Percentiles rank a stretch among this genome's conserved stretches.
phyloP scores from a whole-genome alignment of 345 rosid genomes.

The Melastoma malabathricum region DNA sequence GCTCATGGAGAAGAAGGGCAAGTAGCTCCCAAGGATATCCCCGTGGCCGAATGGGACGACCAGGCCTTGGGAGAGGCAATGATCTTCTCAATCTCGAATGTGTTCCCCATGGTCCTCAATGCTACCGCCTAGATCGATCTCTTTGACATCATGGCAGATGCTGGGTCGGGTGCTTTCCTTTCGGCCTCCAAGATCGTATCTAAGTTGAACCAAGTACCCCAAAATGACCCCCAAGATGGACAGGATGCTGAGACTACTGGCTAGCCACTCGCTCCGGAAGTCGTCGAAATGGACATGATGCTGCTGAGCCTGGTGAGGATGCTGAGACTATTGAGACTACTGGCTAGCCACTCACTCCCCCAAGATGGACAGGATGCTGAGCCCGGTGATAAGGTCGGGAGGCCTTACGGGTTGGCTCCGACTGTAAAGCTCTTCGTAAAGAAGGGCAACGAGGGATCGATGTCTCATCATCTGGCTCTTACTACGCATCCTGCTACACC shows the following conservation, averaged over 20 bases:
- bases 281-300: conserved; percentile 24
- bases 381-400: conserved; percentile 8
- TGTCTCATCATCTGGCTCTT: conserved; percentile 7
- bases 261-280: too few relatives aligned
- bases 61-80: too few relatives aligned
- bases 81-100: conserved; percentile 5
- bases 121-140: conserved; percentile 15
- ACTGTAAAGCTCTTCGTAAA: conserved; percentile 7
- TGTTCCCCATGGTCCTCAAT: conserved; percentile 15
- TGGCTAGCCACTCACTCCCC: conserved; percentile 18
- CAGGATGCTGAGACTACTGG: too few relatives aligned
- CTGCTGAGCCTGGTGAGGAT: too few relatives aligned
- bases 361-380: background rate
- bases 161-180: conserved; percentile 8
- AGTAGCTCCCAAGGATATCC: too few relatives aligned
- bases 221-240: too few relatives aligned
- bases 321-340: too few relatives aligned
- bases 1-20: too few relatives aligned
- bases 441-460: conserved; percentile 8
- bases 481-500: conserved; percentile 2
- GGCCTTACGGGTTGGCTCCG: conserved; percentile 20
- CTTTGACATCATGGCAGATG: conserved; percentile 15
- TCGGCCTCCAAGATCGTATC: conserved; percentile 17
- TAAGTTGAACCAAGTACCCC: conserved; percentile 12
- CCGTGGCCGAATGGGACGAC: too few relatives aligned